Evolutionary conservation across 306 rosid species (phyloP).

Genomic region (Sindora glabra): DNA sequence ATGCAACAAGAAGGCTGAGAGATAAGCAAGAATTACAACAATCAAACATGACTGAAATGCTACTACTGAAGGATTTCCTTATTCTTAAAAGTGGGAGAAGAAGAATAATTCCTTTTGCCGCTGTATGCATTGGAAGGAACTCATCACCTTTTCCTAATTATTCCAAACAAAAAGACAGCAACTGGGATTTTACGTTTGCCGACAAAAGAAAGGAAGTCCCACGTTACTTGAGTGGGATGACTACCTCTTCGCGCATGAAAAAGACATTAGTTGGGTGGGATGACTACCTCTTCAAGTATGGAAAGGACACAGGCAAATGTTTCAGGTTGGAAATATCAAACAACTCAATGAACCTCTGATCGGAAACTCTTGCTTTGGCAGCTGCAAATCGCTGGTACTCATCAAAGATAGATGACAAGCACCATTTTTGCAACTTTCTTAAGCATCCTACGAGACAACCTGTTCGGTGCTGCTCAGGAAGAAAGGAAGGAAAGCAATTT

Average conservation of each 20-base stretch:
- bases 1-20: too few species aligned
- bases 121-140: constrained; percentile 41
- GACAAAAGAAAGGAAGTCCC: constrained; percentile 29
- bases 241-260: constrained; percentile 41
- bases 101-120: constrained; percentile 39
- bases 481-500: constrained; percentile 2
- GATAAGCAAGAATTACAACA: background rate
- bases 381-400: constrained; percentile 97
- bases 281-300: too few species aligned
- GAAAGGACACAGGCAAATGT: constrained; percentile 61
- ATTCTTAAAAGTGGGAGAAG: constrained; percentile 4
- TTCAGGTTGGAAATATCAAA: constrained; percentile 80
- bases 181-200: constrained; percentile 32
- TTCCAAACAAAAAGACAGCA: constrained; percentile 20
- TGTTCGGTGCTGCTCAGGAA: constrained; percentile 75
- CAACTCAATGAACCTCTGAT: constrained; percentile 88
- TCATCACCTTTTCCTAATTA: constrained; percentile 48
- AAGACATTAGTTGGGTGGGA: too few species aligned
- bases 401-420: constrained; percentile 80
- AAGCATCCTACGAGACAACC: constrained; percentile 98
- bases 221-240: constrained; percentile 16
- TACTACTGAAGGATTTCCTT: background rate
- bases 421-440: constrained; percentile 89
- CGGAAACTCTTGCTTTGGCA: constrained; percentile 93
- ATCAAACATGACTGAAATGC: background rate